Evolutionary conservation across 129 eudicot species (phyloP).

Genomic region (Apium graveolens): DNA sequence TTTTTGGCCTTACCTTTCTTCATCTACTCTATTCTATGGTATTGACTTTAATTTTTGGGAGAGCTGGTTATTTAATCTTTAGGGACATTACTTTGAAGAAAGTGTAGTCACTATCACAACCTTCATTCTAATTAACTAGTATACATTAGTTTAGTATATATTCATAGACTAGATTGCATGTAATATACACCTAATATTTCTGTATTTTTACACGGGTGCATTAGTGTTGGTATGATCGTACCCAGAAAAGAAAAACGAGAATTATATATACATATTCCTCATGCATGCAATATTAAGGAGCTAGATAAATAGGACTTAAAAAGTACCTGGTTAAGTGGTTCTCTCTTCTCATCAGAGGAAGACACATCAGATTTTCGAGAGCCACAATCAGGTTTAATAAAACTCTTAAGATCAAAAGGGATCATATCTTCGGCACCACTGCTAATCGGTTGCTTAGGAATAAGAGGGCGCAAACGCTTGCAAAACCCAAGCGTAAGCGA

Average conservation of each 20-base stretch:
- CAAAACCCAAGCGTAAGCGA: conserved; percentile 56
- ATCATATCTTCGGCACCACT: conserved; percentile 12
- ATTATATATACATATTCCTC: background rate
- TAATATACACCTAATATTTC: no score
- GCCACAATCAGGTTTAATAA: conserved; percentile 74
- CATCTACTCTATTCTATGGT: no score
- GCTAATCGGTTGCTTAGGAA: conserved; percentile 50
- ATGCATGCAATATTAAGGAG: background rate
- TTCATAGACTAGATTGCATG: background rate
- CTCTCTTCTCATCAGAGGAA: conserved; percentile 54
- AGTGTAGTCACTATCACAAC: no score
- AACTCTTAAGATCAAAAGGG: conserved; percentile 76
- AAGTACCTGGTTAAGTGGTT: conserved; percentile 43
- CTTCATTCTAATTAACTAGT: background rate
- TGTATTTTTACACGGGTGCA: no score
- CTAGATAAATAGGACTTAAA: background rate
- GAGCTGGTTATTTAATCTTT: no score
- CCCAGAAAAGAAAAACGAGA: no score
- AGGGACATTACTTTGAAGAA: no score
- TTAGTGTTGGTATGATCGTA: no score
- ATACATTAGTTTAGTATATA: no score
- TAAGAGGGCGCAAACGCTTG: conserved; percentile 76
- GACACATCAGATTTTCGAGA: conserved; percentile 33
- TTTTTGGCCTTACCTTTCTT: no score
- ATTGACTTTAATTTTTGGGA: no score